These are phyloP conservation scores for Ogataea neopini DNA, from an alignment of 805 yeast species.

Conservation along the genomic window DNA sequence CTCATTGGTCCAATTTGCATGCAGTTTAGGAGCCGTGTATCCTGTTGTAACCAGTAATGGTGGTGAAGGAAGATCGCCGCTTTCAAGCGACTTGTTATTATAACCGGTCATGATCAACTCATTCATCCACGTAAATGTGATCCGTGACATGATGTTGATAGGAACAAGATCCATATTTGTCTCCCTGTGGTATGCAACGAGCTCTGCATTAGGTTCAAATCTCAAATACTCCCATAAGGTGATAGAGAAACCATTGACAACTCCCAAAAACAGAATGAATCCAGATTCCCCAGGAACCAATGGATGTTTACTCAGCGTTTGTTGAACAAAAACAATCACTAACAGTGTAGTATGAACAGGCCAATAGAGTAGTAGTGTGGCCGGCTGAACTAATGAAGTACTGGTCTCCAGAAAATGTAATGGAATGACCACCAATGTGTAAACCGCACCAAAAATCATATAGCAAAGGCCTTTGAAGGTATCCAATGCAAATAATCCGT, in stretches of 20 bases:
- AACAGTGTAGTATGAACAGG: constrained; percentile 25
- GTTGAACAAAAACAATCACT: constrained; percentile 24
- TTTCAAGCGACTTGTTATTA: constrained; percentile 34
- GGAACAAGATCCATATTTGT: constrained; percentile 28
- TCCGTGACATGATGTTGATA: constrained; percentile 67
- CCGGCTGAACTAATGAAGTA: constrained; percentile 39
- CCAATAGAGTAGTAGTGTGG: constrained; percentile 46
- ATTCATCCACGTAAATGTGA: constrained; percentile 92
- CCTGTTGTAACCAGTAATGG: constrained; percentile 40
- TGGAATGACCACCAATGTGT: constrained; percentile 38
- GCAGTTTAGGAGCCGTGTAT: constrained; percentile 33
- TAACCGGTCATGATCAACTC: constrained; percentile 75
- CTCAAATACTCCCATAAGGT: constrained; percentile 41
- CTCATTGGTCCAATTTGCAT: constrained; percentile 39
- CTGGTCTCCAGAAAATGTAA: constrained; percentile 46
- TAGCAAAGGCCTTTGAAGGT: constrained; percentile 16
- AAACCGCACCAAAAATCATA: constrained; percentile 11
- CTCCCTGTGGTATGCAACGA: constrained; percentile 37
- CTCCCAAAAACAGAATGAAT: constrained; percentile 20
- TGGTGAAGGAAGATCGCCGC: constrained; percentile 44
- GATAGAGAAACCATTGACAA: constrained; percentile 35
- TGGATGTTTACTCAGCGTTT: constrained; percentile 32
- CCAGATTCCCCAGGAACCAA: constrained; percentile 11
- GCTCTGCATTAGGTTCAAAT: constrained; percentile 41
- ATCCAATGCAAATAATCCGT: constrained; percentile 2